Evolutionary conservation across 1,139 yeast species (phyloP), one percentile per base, ranked within the genome.

Genomic region (Taphrina betulina): DNA sequence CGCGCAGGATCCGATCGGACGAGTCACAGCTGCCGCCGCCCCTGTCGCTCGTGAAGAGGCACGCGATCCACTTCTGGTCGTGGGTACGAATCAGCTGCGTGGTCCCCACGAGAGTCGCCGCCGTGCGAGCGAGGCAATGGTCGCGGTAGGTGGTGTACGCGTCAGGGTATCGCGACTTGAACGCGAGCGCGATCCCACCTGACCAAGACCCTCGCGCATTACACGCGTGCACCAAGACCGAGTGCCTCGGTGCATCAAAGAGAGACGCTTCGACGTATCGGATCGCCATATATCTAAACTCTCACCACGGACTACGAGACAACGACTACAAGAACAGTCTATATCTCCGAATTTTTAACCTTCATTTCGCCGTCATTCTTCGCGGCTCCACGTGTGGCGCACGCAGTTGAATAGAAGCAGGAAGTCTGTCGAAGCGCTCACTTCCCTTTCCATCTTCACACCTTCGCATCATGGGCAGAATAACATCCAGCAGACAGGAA

Each of bases 11-110:
- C 17, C n/a, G 28, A 5, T 20, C 12, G 3, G 44, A 36, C 12
- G 43, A 2, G 23, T 48, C 53, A 14, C 53, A 48, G 5, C 14
- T 8, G 2, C 17, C 12, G 0, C 53, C 53, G 10, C 53, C 53
- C 8, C 37, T 28, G 16, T 40, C 36, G 19, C 53, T 48, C 7
- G 53, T 48, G 53, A 48, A 48, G n/a, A 48, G 53, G 29, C 53
- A 48, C 10, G 44, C 53, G n/a, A 48, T 37, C n/a, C n/a, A n/a
- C 19, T 10, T 19, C 8, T n/a, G 5, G 5, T 36, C n/a, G 8
- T 19, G 7, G 12, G 16, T 24, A 8, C 24, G 35, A 14, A 48
- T 37, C 22, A 48, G 19, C 7, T 31, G 44, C n/a, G 44, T 37
- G 12, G 53, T 37, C 24, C 53, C 53, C 8, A 48, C 17, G 16